phyloP scores from a whole-genome alignment of 768 basidiomycete species.

The Hortiboletus campestris region DNA sequence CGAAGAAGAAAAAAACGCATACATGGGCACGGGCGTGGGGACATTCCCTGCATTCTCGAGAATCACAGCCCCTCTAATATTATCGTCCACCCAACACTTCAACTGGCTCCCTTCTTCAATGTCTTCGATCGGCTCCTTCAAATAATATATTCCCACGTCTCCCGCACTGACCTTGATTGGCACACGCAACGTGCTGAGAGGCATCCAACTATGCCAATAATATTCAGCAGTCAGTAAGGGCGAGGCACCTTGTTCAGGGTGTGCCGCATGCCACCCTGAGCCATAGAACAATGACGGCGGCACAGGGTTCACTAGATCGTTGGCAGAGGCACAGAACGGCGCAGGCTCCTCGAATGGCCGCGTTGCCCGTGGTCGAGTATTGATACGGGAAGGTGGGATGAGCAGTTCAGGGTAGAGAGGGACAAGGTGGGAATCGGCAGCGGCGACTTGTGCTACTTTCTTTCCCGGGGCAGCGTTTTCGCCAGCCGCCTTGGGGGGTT shows the following conservation, averaged over 20 bases:
- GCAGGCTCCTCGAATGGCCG: constrained; percentile 78
- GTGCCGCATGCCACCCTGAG: constrained; percentile 83
- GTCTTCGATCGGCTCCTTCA: constrained; percentile 63
- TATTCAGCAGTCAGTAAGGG: constrained; percentile 63
- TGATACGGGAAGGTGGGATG: constrained; percentile 74
- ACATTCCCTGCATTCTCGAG: constrained; percentile 77
- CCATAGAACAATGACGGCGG: constrained; percentile 94
- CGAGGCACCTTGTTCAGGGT: constrained; percentile 52
- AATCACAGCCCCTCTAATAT: constrained; percentile 70
- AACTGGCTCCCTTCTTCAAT: constrained; percentile 67
- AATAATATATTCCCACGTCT: constrained; percentile 89
- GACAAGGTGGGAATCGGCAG: constrained; percentile 15
- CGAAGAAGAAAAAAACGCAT: constrained; percentile 33
- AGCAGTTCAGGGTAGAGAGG: constrained; percentile 33
- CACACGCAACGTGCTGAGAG: constrained; percentile 78
- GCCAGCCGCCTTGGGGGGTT: constrained; percentile 35
- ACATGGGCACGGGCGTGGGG: constrained; percentile 63
- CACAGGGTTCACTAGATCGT: constrained; percentile 95
- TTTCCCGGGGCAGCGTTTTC: constrained; percentile 33
- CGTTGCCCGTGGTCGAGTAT: constrained; percentile 52
- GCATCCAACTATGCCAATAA: constrained; percentile 91
- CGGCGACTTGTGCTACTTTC: constrained; percentile 15
- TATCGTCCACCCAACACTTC: constrained; percentile 98
- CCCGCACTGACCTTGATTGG: constrained; percentile 85
- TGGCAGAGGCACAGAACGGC: constrained; percentile 94